Evolutionary conservation across 2,329 filamentous ascomycete species (phyloP), one percentile per base, ranked within the genome.

Genomic region (Cercospora zeae-maydis): DNA sequence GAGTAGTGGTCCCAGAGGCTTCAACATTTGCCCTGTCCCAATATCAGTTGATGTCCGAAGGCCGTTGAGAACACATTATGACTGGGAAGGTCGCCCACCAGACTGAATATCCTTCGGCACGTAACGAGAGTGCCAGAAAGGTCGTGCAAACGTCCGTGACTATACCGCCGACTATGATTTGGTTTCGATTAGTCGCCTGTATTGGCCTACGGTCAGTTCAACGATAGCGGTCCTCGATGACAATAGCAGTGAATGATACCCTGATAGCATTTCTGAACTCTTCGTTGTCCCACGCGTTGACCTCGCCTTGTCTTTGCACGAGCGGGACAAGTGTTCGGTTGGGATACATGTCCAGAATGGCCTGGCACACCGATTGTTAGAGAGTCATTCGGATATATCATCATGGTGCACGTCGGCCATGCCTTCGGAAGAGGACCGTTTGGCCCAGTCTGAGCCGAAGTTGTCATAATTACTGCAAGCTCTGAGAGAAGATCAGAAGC

Each of bases 231-330:
- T 27, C 5, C 24, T 36, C 11, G 16, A 30, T 19, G 16, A 14
- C 14, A 21, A 16, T 14, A 2, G 31, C 49, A 5, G 16, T 9
- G 27, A 2, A 1, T 31, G 14, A 19, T 33, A 52, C 49, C 24
- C 81, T 77, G 64, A 92, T 81, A 1, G 89, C 88, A 1, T 79
- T 79, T 36, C 83, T 82, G 78, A 92, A 91, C 0, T 89, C 84
- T 2, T 81, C 68, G 69, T 90, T 91, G 72, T 92, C 90, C 89
- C 88, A 91, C 2, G 89, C 89, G 72, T 91, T 84, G 70, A 92
- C 88, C 72, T 92, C 87, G 39, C 89, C 54, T 64, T 88, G 82
- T 36, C 89, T 85, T 69, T 82, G 80, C 71, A 92, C 84, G 10
- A 91, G 78, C 0, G 89, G 84, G 0, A 86, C 84, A 13, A 58